A percentile compares a stretch with the other conserved stretches of the same genome.
These are phyloP conservation scores for Simplicillium aogashimaense DNA, from an alignment of 2,329 filamentous ascomycete species.

Conservation along the genomic window DNA sequence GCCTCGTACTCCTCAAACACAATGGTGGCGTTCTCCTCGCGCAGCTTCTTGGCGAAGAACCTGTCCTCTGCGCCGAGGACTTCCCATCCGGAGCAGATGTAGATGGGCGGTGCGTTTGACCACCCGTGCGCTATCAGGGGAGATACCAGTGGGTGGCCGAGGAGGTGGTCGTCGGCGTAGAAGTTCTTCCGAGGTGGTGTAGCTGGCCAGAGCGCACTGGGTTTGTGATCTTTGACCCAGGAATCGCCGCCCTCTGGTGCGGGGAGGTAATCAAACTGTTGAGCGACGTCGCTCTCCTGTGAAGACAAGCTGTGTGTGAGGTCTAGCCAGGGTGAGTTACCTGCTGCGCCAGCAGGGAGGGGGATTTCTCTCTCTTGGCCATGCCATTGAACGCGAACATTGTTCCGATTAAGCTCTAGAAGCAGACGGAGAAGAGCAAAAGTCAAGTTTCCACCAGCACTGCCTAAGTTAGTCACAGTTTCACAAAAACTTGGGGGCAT, in stretches of 20 bases:
- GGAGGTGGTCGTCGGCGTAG: slow-evolving; percentile 43
- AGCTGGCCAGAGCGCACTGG: slow-evolving; percentile 49
- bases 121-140: slow-evolving; percentile 46
- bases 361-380: slow-evolving; percentile 48
- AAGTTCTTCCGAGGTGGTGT: slow-evolving; percentile 41
- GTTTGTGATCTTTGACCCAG: slow-evolving; percentile 13
- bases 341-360: slow-evolving; percentile 54
- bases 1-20: slow-evolving; percentile 65
- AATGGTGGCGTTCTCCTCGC: slow-evolving; percentile 47
- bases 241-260: slow-evolving; percentile 26
- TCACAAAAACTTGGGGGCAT: slow-evolving; percentile 6
- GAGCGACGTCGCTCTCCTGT: slow-evolving; percentile 12
- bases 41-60: slow-evolving; percentile 47
- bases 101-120: slow-evolving; percentile 55
- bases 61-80: slow-evolving; percentile 58
- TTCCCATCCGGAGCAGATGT: slow-evolving; percentile 61
- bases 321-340: slow-evolving; percentile 63
- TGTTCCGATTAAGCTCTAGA: slow-evolving; percentile 46
- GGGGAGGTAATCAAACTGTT: slow-evolving; percentile 31
- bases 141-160: slow-evolving; percentile 58
- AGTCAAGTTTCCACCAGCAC: slow-evolving; percentile 63
- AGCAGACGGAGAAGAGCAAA: slow-evolving; percentile 59
- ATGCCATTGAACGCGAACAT: slow-evolving; percentile 46
- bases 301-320: slow-evolving; percentile 27
- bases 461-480: slow-evolving; percentile 14